phyloP scores from a whole-genome alignment of 2,329 filamentous ascomycete species.

The Calonectria pseudoturangicola region DNA sequence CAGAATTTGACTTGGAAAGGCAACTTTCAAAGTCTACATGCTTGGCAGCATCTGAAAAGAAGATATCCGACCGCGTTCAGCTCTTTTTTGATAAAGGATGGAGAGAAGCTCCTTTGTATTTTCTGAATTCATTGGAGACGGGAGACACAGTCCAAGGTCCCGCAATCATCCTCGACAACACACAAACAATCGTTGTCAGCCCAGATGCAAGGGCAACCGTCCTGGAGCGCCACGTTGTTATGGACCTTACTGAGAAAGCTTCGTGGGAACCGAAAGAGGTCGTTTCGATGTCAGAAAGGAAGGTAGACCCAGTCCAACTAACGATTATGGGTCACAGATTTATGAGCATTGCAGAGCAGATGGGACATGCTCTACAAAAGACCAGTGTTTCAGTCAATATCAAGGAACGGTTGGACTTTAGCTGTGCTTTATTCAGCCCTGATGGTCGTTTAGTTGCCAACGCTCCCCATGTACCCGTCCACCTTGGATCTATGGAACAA shows the following conservation, averaged over 20 bases:
- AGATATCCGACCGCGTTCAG: constrained; percentile 20
- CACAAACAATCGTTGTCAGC: constrained; percentile 84
- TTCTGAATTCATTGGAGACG: constrained; percentile 45
- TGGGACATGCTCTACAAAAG: constrained; percentile 87
- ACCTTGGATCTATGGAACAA: constrained; percentile 49
- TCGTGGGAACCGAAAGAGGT: constrained; percentile 10
- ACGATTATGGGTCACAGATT: constrained; percentile 87
- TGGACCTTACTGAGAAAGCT: constrained; percentile 50
- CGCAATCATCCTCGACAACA: constrained; percentile 78
- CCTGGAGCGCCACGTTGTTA: constrained; percentile 59
- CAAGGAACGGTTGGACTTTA: constrained; percentile 88
- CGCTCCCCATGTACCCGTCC: constrained; percentile 47
- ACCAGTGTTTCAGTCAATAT: constrained; percentile 88
- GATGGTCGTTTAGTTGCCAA: constrained; percentile 57
- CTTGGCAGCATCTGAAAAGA: neutral
- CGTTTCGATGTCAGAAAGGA: constrained; percentile 32
- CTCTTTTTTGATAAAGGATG: constrained; percentile 39
- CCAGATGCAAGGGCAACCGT: constrained; percentile 58
- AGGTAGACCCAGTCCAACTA: constrained; percentile 82
- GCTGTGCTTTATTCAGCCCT: constrained; percentile 85
- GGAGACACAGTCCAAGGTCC: constrained; percentile 55
- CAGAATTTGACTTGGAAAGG: constrained; percentile 16
- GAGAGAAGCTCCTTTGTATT: constrained; percentile 51
- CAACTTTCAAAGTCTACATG: neutral
- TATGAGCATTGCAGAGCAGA: constrained; percentile 90